Percentiles rank a stretch among this genome's conserved stretches.
Evolutionary conservation across 192 early-diverging fungal species (phyloP).

Genomic region (Rhizoclosmatium globosum): DNA sequence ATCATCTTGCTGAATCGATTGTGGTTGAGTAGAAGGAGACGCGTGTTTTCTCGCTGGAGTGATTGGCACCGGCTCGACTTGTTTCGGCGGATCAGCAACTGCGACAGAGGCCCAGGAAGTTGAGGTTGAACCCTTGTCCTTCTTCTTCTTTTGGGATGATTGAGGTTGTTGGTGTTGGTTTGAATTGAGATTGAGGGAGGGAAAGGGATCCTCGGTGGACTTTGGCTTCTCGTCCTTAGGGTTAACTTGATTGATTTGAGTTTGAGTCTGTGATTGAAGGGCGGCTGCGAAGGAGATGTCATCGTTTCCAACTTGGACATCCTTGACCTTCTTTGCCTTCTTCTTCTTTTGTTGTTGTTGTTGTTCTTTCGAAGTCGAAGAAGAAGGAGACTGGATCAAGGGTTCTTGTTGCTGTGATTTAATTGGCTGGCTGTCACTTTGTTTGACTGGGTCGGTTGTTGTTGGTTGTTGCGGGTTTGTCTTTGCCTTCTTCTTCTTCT

Average conservation of each 20-base stretch:
- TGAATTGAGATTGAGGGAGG: conserved; percentile 1
- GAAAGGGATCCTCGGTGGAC: neutral
- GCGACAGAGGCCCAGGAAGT: conserved; percentile 27
- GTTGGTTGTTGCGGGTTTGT: neutral
- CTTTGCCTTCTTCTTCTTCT: neutral
- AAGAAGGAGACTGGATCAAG: neutral
- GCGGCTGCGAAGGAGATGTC: neutral
- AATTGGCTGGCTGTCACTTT: neutral
- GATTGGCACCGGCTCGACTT: neutral
- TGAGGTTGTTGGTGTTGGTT: neutral
- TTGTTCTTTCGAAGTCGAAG: neutral
- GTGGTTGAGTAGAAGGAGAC: neutral
- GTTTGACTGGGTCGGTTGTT: neutral
- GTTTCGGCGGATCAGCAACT: neutral
- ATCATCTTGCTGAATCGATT: neutral
- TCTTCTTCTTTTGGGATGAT: neutral
- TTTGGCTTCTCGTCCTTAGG: neutral
- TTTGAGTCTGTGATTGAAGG: neutral
- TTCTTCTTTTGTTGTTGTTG: neutral
- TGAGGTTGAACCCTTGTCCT: neutral
- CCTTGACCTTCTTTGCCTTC: neutral
- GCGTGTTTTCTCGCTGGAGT: neutral
- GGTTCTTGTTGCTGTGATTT: neutral
- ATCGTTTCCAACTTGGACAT: neutral
- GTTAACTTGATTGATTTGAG: neutral